Conservation (phyloP, 2,329 filamentous ascomycete genomes). For the Domatiomyces globalis region DNA sequence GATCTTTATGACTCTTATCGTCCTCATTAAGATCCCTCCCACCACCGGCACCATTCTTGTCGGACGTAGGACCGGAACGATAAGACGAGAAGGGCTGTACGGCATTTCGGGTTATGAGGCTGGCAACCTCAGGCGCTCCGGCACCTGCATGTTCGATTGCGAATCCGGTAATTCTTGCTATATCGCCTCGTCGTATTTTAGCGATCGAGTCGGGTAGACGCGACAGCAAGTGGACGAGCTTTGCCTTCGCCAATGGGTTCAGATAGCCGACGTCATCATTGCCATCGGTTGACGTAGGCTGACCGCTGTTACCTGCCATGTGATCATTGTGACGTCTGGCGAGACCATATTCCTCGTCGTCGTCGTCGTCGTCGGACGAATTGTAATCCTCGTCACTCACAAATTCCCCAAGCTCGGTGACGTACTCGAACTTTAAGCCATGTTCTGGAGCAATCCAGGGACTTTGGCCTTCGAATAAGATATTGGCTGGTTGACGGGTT, state of each 20-base stretch:
- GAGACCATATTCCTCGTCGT: constrained; percentile 35
- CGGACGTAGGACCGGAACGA: constrained; percentile 20
- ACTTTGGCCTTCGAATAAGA: constrained; percentile 59
- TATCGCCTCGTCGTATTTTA: constrained; percentile 66
- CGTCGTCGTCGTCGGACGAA: constrained; percentile 70
- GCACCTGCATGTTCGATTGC: constrained; percentile 74
- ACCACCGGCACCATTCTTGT: constrained; percentile 22
- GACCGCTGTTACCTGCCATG: constrained; percentile 14
- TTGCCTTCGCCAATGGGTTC: constrained; percentile 70
- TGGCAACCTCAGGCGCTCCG: constrained; percentile 82
- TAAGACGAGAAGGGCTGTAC: constrained; percentile 61
- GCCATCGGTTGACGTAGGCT: constrained; percentile 13
- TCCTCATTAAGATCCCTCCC: constrained; percentile 24
- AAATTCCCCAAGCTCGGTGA: constrained; percentile 61
- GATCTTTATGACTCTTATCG: constrained; percentile 39
- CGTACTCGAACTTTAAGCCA: constrained; percentile 65
- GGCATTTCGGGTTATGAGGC: constrained; percentile 72
- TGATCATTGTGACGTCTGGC: constrained; percentile 28
- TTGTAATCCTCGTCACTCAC: constrained; percentile 74
- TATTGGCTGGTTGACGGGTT: constrained; percentile 28
- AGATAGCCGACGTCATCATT: constrained; percentile 50
- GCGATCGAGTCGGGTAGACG: constrained; percentile 63
- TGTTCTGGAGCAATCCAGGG: constrained; percentile 66
- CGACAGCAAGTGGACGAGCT: constrained; percentile 69
- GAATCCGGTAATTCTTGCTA: constrained; percentile 74